phyloP scores from a whole-genome alignment of 257 asterid genomes.

The Solanum habrochaites region DNA sequence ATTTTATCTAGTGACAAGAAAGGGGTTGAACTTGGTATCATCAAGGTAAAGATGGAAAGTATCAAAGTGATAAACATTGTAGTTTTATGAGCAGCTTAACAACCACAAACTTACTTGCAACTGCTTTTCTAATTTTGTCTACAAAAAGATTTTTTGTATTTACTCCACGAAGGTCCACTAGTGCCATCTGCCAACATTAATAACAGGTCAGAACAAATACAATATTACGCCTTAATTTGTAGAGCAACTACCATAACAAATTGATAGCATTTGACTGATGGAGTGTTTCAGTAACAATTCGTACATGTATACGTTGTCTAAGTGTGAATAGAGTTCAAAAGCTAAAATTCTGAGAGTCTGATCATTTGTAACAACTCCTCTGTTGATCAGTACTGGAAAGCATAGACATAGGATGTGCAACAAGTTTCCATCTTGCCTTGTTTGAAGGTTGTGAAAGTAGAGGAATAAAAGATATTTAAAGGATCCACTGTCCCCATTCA shows the following conservation, averaged over 20 bases:
- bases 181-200: constrained; percentile 49
- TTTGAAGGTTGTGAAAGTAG: background rate
- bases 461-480: background rate
- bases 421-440: background rate
- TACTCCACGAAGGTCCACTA: constrained; percentile 53
- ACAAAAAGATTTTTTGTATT: constrained; percentile 50
- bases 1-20: background rate
- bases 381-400: background rate
- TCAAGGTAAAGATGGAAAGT: background rate
- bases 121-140: constrained; percentile 57
- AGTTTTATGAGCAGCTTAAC: background rate
- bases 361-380: background rate
- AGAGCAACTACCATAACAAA: background rate
- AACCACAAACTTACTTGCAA: constrained; percentile 39
- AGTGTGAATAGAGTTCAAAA: background rate
- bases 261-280: background rate
- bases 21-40: background rate
- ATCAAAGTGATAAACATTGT: background rate
- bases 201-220: background rate
- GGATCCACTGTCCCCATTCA: background rate
- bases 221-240: background rate
- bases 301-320: background rate
- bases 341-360: background rate
- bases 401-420: background rate
- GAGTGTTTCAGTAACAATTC: background rate